Evolutionary conservation across 73 alveolate species (phyloP).

Genomic region (Tetrahymena borealis): DNA sequence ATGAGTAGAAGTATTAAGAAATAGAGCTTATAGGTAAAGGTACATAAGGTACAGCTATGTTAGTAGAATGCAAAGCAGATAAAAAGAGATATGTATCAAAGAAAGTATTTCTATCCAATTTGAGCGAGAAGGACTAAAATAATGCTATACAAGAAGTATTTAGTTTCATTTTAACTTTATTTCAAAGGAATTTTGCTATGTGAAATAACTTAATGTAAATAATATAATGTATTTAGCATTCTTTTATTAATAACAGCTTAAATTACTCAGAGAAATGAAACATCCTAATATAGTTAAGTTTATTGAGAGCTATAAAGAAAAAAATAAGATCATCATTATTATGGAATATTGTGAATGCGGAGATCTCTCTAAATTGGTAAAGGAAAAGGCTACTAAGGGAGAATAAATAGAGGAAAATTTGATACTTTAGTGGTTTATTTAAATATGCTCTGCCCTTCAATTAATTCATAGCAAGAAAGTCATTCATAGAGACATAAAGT

Average conservation of each 20-base stretch:
- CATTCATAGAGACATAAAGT: conserved; percentile 90
- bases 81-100: conserved; percentile 55
- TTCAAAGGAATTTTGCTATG: neutral
- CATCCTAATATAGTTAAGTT: conserved; percentile 91
- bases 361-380: neutral
- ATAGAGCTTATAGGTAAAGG: conserved; percentile 58
- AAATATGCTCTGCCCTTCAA: conserved; percentile 59
- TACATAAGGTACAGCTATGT: conserved; percentile 62
- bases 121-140: conserved; percentile 55
- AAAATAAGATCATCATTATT: conserved; percentile 59
- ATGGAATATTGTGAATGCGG: conserved; percentile 85
- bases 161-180: neutral
- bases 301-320: conserved; percentile 77
- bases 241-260: conserved; percentile 1
- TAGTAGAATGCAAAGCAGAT: conserved; percentile 41
- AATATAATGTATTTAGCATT: neutral
- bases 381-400: conserved; percentile 44
- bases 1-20: conserved; percentile 10
- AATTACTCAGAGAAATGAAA: conserved; percentile 53
- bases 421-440: conserved; percentile 72
- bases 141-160: conserved; percentile 64
- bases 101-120: conserved; percentile 56
- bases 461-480: conserved; percentile 86
- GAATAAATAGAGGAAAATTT: conserved; percentile 49
- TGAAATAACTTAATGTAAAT: too few relatives aligned